phyloP scores from a whole-genome alignment of 2,329 filamentous ascomycete species.

The Pseudogymnoascus sp. region DNA sequence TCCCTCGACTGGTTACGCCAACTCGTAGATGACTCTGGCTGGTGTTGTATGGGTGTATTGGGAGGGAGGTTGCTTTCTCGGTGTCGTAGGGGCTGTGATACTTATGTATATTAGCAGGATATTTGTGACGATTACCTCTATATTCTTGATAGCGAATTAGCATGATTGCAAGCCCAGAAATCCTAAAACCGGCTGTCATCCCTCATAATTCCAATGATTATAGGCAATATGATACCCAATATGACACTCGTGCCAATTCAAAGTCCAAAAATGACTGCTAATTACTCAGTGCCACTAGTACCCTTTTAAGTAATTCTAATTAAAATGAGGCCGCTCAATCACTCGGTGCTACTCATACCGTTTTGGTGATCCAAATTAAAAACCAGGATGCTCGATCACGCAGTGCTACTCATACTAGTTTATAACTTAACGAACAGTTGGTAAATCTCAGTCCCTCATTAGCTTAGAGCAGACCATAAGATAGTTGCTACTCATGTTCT shows the following conservation, averaged over 20 bases:
- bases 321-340: too few relatives aligned
- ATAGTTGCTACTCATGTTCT: too few relatives aligned
- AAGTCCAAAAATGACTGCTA: too few relatives aligned
- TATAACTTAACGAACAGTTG: too few relatives aligned
- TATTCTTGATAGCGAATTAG: constrained; percentile 6
- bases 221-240: background rate
- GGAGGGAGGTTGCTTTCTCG: background rate
- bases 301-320: too few relatives aligned
- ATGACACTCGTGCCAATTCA: background rate
- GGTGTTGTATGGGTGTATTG: background rate
- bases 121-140: background rate
- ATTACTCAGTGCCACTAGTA: too few relatives aligned
- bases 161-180: background rate
- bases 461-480: too few relatives aligned
- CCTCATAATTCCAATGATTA: background rate
- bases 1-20: background rate
- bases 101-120: constrained; percentile 1
- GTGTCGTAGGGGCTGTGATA: background rate
- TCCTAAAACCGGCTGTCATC: background rate
- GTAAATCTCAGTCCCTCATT: too few relatives aligned
- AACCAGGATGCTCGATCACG: too few relatives aligned
- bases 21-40: background rate
- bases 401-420: too few relatives aligned
- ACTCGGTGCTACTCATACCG: too few relatives aligned
- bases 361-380: too few relatives aligned